Base-by-base conservation (phyloP, 2,329 filamentous ascomycete genomes). In the Penicillium expansum region DNA sequence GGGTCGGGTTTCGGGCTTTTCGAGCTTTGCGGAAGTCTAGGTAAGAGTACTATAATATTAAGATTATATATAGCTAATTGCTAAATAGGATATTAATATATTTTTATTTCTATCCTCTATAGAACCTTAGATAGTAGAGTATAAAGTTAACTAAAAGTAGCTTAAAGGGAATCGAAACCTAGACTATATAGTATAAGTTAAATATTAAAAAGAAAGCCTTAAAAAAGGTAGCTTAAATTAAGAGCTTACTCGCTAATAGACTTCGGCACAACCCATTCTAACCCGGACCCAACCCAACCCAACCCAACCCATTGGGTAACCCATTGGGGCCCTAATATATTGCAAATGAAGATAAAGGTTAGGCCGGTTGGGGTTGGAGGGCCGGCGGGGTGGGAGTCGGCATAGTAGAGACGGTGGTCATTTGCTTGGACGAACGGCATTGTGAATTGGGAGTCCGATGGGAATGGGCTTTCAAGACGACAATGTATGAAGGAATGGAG, bases 281-380 rank as follows among this genome's bases (percentile, higher is more conserved):
- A n/a, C n/a, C n/a, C n/a, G n/a, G n/a, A n/a, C n/a, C n/a, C n/a
- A n/a, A n/a, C n/a, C n/a, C n/a, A n/a, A n/a, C n/a, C n/a, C n/a
- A n/a, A n/a, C n/a, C n/a, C n/a, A n/a, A n/a, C n/a, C n/a, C n/a
- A n/a, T n/a, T n/a, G n/a, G n/a, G n/a, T n/a, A n/a, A n/a, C n/a
- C n/a, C n/a, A n/a, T n/a, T n/a, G n/a, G n/a, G n/a, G n/a, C n/a
- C n/a, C n/a, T n/a, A n/a, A n/a, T n/a, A n/a, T n/a, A n/a, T n/a
- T n/a, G n/a, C n/a, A n/a, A n/a, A 77, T 71, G 65, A 79, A 77
- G 48, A 79, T 64, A 49, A 79, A 65, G 14, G 73, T 75, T 9
- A 66, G 62, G 24, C 68, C 67, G 16, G 63, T 64, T 47, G 67
- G 29, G 9, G 58, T 62, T 1, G 69, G 69, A 10, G 70, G 60